phyloP scores from a whole-genome alignment of 148 eudicot genomes.

The Amaranthus cruentus region DNA sequence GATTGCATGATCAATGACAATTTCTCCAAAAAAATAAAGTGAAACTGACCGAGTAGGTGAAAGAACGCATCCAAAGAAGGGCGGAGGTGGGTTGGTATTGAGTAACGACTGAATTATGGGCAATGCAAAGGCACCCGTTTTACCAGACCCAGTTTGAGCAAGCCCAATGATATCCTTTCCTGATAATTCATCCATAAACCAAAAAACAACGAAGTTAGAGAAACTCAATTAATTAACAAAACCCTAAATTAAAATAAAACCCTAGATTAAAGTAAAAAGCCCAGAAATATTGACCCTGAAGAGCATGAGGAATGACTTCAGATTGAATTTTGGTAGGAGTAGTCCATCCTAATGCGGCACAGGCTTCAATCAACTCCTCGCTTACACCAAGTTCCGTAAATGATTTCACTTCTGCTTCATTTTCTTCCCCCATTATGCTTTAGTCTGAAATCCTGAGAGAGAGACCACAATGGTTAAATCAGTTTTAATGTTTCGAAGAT shows the following conservation, averaged over 20 bases:
- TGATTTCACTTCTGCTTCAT: conserved; percentile 34
- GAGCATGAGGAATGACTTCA: conserved; percentile 75
- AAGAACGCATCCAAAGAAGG: conserved; percentile 79
- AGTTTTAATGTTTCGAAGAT: too few relatives aligned
- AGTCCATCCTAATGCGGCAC: conserved; percentile 58
- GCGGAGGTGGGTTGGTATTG: conserved; percentile 39
- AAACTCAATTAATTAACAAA: background rate
- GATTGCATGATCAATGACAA: background rate
- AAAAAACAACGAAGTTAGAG: background rate
- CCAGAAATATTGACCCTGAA: conserved; percentile 37
- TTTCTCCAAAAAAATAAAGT: background rate
- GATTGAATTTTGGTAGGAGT: conserved; percentile 69
- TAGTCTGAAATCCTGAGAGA: background rate
- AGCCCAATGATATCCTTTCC: conserved; percentile 92
- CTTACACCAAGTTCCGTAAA: conserved; percentile 67
- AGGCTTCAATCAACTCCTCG: conserved; percentile 67
- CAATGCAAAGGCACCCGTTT: conserved; percentile 92
- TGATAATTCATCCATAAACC: background rate
- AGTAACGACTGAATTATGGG: conserved; percentile 77
- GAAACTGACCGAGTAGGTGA: conserved; percentile 67
- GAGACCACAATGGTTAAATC: too few relatives aligned
- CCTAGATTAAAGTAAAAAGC: background rate
- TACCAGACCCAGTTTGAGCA: conserved; percentile 96
- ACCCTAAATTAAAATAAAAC: too few relatives aligned
- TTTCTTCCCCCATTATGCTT: conserved; percentile 24